Conservation (phyloP, 2,329 filamentous ascomycete species). For the Fusarium temperatum region DNA sequence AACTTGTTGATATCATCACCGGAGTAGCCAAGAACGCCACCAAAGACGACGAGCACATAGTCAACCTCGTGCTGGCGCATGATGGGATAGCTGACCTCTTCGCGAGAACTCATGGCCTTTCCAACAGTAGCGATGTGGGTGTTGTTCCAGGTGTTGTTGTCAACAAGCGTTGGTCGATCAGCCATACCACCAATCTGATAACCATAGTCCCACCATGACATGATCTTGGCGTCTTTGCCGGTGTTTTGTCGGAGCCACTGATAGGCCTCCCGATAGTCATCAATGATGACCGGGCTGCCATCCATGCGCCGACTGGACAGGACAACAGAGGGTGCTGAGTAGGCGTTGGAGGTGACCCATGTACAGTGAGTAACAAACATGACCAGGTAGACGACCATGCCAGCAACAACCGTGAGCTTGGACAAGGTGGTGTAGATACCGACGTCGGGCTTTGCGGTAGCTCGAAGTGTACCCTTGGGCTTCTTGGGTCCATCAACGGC, state of each 20-base stretch:
- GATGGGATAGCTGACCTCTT: slow-evolving; percentile 98
- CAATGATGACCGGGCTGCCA: slow-evolving; percentile 97
- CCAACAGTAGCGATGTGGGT: slow-evolving; percentile 99
- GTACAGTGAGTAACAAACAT: slow-evolving; percentile 98
- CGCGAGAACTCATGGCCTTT: slow-evolving; percentile 97
- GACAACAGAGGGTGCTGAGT: slow-evolving; percentile 97
- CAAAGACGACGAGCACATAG: slow-evolving; percentile 97
- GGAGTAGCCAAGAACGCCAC: slow-evolving; percentile 94
- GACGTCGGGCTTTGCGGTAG: slow-evolving; percentile 76
- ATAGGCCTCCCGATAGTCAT: slow-evolving; percentile 98
- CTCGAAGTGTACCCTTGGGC: slow-evolving; percentile 66
- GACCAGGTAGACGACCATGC: slow-evolving; percentile 81
- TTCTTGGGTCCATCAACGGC: slow-evolving; percentile 67
- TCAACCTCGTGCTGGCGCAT: slow-evolving; percentile 99
- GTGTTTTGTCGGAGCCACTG: slow-evolving; percentile 99
- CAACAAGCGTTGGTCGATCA: slow-evolving; percentile 93
- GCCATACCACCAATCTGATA: slow-evolving; percentile 99
- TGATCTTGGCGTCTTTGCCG: slow-evolving; percentile 92
- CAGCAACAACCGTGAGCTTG: slow-evolving; percentile 78
- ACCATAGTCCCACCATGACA: slow-evolving; percentile 99
- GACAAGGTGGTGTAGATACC: slow-evolving; percentile 86
- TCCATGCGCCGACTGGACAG: slow-evolving; percentile 92
- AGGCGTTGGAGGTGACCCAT: slow-evolving; percentile 99
- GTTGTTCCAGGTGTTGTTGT: slow-evolving; percentile 99
- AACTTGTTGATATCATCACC: slow-evolving; percentile 99